Base-by-base conservation (phyloP, 2,329 filamentous ascomycete genomes). In the Botrytis tulipae region DNA sequence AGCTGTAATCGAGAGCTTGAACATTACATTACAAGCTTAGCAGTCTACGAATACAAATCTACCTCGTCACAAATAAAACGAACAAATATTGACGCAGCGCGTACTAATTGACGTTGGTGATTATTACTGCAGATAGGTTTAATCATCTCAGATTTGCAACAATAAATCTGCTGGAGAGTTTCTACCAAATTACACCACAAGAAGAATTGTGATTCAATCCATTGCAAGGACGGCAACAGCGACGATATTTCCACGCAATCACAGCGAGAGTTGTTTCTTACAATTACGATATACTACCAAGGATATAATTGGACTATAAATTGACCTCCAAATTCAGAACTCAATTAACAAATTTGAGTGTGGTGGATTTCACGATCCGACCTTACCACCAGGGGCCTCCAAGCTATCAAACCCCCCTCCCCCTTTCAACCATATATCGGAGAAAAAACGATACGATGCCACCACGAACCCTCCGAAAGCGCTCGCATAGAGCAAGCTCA, bases 391-490 rank as follows among this genome's bases (percentile, higher is more conserved):
- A 57, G 51, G 51, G n/a, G n/a, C 51, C 14, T 29, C n/a, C 9
- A 6, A 57, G n/a, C n/a, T 32, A 16, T 32, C 18, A 40, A 51
- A 4, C 6, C 29, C 18, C 29, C 18, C 6, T 20, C 18, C 29
- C 18, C 35, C 5, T 40, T 29, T 40, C 22, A 40, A 40, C 48
- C 32, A 29, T 12, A 32, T 12, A 42, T 65, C 20, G 16, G 9
- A 46, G 16, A n/a, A 16, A 54, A 37, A 12, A 29, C 51, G 51
- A 4, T 35, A 40, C 46, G n/a, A 67, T 67, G 65, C 25, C 65
- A 40, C 35, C 65, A 40, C 65, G 65, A 54, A 54, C 25, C 35
- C n/a, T 67, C n/a, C 65, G 65, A 40, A 54, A 40, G n/a, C 65
- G 65, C 35, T 48, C 51, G 4, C 46, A 48, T 18, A 37, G 65